Evolutionary conservation across 2,329 filamentous ascomycete genomes (phyloP).

Genomic region (Penicillium sp.): DNA sequence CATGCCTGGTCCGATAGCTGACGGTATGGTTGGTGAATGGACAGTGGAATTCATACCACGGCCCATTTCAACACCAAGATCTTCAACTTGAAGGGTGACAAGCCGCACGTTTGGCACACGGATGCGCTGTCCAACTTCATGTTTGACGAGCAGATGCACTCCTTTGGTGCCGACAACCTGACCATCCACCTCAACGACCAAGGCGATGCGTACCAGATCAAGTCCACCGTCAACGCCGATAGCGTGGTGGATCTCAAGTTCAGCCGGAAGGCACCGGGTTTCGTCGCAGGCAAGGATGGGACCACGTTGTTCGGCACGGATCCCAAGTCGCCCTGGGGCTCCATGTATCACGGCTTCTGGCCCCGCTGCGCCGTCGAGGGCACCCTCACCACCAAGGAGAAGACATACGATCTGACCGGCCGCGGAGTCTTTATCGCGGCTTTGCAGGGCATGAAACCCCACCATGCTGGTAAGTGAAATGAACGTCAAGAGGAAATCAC

Average conservation of each 20-base stretch:
- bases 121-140: slow-evolving; percentile 71
- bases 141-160: slow-evolving; percentile 76
- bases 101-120: slow-evolving; percentile 75
- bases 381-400: slow-evolving; percentile 74
- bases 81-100: slow-evolving; percentile 67
- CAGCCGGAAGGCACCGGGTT: slow-evolving; percentile 69
- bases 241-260: slow-evolving; percentile 82
- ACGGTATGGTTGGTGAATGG: slow-evolving; percentile 2
- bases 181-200: slow-evolving; percentile 82
- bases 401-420: slow-evolving; percentile 75
- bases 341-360: slow-evolving; percentile 92
- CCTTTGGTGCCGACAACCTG: slow-evolving; percentile 80
- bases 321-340: slow-evolving; percentile 77
- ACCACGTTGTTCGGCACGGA: slow-evolving; percentile 83
- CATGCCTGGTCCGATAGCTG: neutral
- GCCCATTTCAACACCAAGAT: slow-evolving; percentile 93
- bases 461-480: slow-evolving; percentile 66
- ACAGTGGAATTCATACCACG: slow-evolving; percentile 80
- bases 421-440: slow-evolving; percentile 75
- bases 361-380: slow-evolving; percentile 77
- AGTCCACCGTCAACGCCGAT: slow-evolving; percentile 75
- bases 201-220: slow-evolving; percentile 76
- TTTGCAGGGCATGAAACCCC: slow-evolving; percentile 97
- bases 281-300: slow-evolving; percentile 77
- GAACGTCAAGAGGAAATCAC: neutral